Base-by-base conservation (phyloP, 1,284 basidiomycete species). In the Rhodotorula glutinis region DNA sequence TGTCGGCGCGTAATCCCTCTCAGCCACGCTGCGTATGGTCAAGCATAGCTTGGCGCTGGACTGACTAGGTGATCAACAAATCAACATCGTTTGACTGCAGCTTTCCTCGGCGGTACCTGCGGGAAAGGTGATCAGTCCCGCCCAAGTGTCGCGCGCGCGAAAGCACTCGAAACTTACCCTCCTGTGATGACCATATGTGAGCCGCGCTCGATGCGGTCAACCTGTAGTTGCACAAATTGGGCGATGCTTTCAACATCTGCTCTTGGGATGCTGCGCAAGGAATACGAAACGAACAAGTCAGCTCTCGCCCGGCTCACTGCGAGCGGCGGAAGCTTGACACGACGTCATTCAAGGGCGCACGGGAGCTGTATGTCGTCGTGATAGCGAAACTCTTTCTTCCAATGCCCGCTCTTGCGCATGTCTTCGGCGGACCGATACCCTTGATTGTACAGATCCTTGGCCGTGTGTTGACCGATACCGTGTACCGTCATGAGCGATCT, bases 101-200 rank as follows among this genome's bases (percentile, higher is more conserved):
- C 76, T 91, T 91, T 9, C 90, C 90, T 62, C 90, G 80, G 51
- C 90, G 83, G 77, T 90, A 89, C 5, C 90, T 90, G 60, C 49
- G 13, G 7, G n/a, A 2, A 49, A 25, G 51, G 53, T 8, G 2
- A 14, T 19, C 3, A 30, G 59, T 59, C 29, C 33, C 11, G 41
- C 2, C 9, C 21, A 5, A 9, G 1, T 41, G 17, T 7, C 2
- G 21, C 10, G 27, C 2, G 27, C 1, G 1, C n/a, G 0, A 2
- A 38, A 57, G 55, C 27, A n/a, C 33, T 2, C 29, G 13, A 10
- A 16, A 77, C 84, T 67, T 65, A 87, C 88, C 89, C 87, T 74
- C 89, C 89, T 33, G 84, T 87, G 47, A 91, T 84, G 1, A 85
- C 86, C 64, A 83, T 85, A 19, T 83, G 78, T 72, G 85, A 89